These are phyloP conservation scores for Massariosphaeria phaeospora DNA, from an alignment of 495 filamentous ascomycete genomes.

Conservation along the genomic window DNA sequence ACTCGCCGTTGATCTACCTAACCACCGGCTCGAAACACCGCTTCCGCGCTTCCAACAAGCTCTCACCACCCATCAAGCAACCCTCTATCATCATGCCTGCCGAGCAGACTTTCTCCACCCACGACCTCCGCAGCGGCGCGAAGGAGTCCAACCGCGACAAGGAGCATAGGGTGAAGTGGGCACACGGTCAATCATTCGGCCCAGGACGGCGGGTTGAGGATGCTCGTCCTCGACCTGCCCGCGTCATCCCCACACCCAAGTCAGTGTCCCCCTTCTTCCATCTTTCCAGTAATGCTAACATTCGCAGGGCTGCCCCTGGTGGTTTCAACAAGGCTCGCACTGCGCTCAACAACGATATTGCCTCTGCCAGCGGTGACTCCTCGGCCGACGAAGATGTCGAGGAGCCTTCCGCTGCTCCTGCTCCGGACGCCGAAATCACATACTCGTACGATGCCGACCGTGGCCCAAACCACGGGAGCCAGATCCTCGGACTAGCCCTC, in stretches of 20 bases:
- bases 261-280: conserved; percentile 1
- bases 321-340: conserved; percentile 25
- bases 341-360: conserved; percentile 35
- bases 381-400: conserved; percentile 38
- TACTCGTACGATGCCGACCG: conserved; percentile 48
- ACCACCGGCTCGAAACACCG: conserved; percentile 7
- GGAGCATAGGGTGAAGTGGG: conserved; percentile 55
- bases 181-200: conserved; percentile 39
- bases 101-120: conserved; percentile 39
- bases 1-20: conserved; percentile 13
- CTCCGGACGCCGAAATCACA: conserved; percentile 42
- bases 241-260: conserved; percentile 23
- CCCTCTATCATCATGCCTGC: conserved; percentile 32
- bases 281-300: background rate
- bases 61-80: background rate
- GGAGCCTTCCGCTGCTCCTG: conserved; percentile 43
- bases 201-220: conserved; percentile 30
- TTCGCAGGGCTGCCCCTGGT: background rate
- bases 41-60: conserved; percentile 12
- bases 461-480: conserved; percentile 48
- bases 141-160: conserved; percentile 44
- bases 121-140: conserved; percentile 41
- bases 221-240: conserved; percentile 28
- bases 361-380: conserved; percentile 33
- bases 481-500: conserved; percentile 51